Evolutionary conservation across 768 basidiomycete genomes (phyloP).

Genomic region (Lyophyllum shimeji): DNA sequence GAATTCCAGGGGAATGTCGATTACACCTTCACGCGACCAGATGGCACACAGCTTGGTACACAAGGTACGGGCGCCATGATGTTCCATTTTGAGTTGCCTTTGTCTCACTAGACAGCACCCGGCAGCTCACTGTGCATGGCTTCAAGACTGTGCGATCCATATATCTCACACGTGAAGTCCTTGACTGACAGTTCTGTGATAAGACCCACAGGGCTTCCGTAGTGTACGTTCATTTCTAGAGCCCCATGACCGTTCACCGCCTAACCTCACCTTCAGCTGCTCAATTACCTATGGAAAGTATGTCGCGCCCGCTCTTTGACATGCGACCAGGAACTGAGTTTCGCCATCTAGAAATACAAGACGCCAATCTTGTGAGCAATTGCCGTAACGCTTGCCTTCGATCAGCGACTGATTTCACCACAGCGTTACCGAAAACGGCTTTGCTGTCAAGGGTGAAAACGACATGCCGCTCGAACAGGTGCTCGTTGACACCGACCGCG

Average conservation of each 20-base stretch:
- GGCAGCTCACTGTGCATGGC: slow-evolving; percentile 2
- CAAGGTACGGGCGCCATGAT: slow-evolving; percentile 41
- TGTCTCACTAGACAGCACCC: neutral
- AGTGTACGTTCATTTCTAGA: slow-evolving; percentile 31
- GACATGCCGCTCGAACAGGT: slow-evolving; percentile 51
- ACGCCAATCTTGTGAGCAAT: slow-evolving; percentile 36
- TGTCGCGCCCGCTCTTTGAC: slow-evolving; percentile 1
- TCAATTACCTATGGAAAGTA: slow-evolving; percentile 73
- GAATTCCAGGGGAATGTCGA: slow-evolving; percentile 64
- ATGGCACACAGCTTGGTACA: slow-evolving; percentile 62
- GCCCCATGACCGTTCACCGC: neutral
- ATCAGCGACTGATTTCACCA: slow-evolving; percentile 1
- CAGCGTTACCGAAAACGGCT: slow-evolving; percentile 76
- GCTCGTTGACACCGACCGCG: slow-evolving; percentile 58
- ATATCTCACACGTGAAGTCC: neutral
- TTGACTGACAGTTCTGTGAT: slow-evolving; percentile 5
- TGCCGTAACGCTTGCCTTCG: neutral
- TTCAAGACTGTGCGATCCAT: slow-evolving; percentile 3
- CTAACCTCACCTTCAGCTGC: slow-evolving; percentile 33
- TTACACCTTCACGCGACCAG: slow-evolving; percentile 61
- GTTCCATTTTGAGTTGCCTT: neutral
- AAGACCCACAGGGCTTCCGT: slow-evolving; percentile 71
- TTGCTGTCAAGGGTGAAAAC: slow-evolving; percentile 66
- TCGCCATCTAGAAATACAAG: slow-evolving; percentile 38
- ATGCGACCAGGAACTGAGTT: neutral